These are phyloP conservation scores for Emiliania huxleyi DNA, from an alignment of 78 protist species.

Conservation along the genomic window DNA sequence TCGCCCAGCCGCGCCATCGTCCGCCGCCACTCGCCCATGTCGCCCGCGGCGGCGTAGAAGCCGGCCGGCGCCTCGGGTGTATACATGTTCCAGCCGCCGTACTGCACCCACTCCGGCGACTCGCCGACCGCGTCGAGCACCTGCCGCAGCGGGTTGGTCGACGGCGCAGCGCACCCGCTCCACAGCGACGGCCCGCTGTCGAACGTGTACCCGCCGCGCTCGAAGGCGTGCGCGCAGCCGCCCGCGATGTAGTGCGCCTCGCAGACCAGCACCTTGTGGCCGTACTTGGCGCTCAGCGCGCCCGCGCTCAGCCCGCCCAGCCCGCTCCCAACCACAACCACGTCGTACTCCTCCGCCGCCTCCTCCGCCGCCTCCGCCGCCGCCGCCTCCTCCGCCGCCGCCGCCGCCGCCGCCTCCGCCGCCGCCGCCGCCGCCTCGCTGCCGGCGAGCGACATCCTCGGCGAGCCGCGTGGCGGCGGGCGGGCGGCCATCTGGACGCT, in stretches of 20 bases:
- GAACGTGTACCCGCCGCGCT: slow-evolving; percentile 15
- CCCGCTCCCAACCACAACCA: slow-evolving; percentile 26
- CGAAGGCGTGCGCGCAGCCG: neutral
- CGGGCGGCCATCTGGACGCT: too few species aligned
- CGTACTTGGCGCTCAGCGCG: neutral
- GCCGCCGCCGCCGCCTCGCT: too few species aligned
- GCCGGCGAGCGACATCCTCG: too few species aligned
- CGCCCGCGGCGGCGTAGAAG: neutral
- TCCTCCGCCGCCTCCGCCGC: too few species aligned
- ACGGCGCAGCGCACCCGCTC: slow-evolving; percentile 29
- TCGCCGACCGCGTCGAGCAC: slow-evolving; percentile 41
- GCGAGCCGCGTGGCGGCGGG: too few species aligned
- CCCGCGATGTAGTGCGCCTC: neutral
- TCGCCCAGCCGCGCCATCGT: neutral
- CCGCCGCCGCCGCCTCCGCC: too few species aligned
- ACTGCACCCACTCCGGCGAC: neutral
- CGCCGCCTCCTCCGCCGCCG: too few species aligned
- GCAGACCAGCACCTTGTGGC: too few species aligned
- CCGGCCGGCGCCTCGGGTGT: neutral
- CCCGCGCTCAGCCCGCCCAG: slow-evolving; percentile 19
- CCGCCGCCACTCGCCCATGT: neutral
- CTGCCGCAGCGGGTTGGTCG: slow-evolving; percentile 36
- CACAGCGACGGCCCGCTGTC: slow-evolving; percentile 37
- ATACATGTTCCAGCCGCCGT: slow-evolving; percentile 37
- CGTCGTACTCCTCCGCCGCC: neutral